Conservation (phyloP, 1,284 basidiomycete species). For the Moniliophthora roreri region DNA sequence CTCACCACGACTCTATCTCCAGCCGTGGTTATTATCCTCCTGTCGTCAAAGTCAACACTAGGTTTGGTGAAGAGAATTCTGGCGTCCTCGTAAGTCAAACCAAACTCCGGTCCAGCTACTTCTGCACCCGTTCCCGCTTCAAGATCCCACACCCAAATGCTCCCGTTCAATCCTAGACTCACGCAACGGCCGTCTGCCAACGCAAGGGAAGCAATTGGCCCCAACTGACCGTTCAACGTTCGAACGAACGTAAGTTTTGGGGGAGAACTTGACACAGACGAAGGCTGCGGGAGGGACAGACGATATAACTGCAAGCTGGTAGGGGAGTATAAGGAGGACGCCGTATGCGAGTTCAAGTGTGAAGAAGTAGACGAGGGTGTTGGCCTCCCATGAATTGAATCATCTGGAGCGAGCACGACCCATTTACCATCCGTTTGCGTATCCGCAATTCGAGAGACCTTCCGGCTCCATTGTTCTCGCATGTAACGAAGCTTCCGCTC, state of each 20-base stretch:
- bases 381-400: slow-evolving; percentile 25
- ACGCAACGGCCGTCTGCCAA: slow-evolving; percentile 80
- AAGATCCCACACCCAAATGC: slow-evolving; percentile 82
- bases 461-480: slow-evolving; percentile 75
- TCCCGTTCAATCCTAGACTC: slow-evolving; percentile 65
- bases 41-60: slow-evolving; percentile 68
- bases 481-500: slow-evolving; percentile 58
- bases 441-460: slow-evolving; percentile 63
- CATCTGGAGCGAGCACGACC: slow-evolving; percentile 72
- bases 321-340: slow-evolving; percentile 43
- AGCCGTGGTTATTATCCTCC: slow-evolving; percentile 61
- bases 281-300: slow-evolving; percentile 55
- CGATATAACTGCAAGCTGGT: slow-evolving; percentile 72
- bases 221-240: slow-evolving; percentile 63
- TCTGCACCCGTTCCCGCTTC: slow-evolving; percentile 66
- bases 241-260: slow-evolving; percentile 73
- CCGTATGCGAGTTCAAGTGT: slow-evolving; percentile 18
- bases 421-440: slow-evolving; percentile 82
- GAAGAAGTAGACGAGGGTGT: slow-evolving; percentile 23
- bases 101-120: slow-evolving; percentile 38
- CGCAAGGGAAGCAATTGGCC: slow-evolving; percentile 64
- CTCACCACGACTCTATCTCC: slow-evolving; percentile 55
- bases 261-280: slow-evolving; percentile 42
- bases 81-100: slow-evolving; percentile 10
- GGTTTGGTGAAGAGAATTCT: slow-evolving; percentile 34